phyloP scores from a whole-genome alignment of 1,139 yeast genomes.

The Yamadazyma sp. region DNA sequence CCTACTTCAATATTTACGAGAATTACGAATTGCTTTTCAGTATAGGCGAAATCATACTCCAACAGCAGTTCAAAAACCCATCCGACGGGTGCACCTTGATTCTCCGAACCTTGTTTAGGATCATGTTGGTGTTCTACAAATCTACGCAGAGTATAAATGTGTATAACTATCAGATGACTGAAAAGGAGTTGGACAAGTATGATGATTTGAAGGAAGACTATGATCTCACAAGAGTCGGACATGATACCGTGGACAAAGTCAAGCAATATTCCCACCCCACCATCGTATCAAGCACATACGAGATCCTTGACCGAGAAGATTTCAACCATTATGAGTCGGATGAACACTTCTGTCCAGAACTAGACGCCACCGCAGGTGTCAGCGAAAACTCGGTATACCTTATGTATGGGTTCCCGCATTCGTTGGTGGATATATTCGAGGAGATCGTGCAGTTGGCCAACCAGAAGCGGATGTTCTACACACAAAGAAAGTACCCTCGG shows the following conservation, averaged over 20 bases:
- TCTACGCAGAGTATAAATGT: slow-evolving; percentile 42
- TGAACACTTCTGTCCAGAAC: slow-evolving; percentile 9
- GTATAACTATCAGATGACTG: slow-evolving; percentile 39
- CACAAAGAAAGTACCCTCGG: slow-evolving; percentile 48
- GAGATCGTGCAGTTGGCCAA: slow-evolving; percentile 49
- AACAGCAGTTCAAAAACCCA: slow-evolving; percentile 15
- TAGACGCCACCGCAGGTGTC: slow-evolving; percentile 2
- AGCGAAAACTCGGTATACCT: slow-evolving; percentile 32
- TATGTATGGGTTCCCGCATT: slow-evolving; percentile 49
- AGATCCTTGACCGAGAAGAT: slow-evolving; percentile 12
- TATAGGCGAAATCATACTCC: slow-evolving; percentile 30
- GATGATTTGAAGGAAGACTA: slow-evolving; percentile 38
- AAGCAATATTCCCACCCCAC: slow-evolving; percentile 5
- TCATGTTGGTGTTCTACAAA: slow-evolving; percentile 32
- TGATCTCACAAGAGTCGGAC: slow-evolving; percentile 25
- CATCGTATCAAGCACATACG: slow-evolving; percentile 3
- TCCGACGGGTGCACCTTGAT: background rate
- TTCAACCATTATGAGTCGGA: slow-evolving; percentile 13
- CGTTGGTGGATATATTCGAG: slow-evolving; percentile 45
- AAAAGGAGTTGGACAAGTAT: slow-evolving; percentile 30
- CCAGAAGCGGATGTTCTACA: slow-evolving; percentile 49
- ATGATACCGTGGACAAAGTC: slow-evolving; percentile 6
- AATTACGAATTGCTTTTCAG: slow-evolving; percentile 45
- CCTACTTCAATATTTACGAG: slow-evolving; percentile 40
- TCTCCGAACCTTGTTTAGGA: slow-evolving; percentile 23